These are phyloP conservation scores for Tulasnella sp. DNA, from an alignment of 768 basidiomycete genomes.

Conservation along the genomic window DNA sequence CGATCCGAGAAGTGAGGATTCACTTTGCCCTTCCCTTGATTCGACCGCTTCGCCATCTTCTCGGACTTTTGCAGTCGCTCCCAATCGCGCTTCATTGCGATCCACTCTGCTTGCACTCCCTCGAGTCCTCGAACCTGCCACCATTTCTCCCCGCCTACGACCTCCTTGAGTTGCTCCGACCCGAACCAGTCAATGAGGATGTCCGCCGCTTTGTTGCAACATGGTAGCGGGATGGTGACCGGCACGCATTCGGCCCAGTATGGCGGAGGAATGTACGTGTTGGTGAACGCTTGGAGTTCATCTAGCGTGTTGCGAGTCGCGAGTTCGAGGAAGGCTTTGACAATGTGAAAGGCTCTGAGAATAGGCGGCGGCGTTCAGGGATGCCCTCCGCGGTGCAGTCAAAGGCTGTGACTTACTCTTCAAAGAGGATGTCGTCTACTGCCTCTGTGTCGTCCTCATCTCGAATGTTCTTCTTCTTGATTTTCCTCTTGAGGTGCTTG, in stretches of 20 bases:
- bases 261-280: constrained; percentile 22
- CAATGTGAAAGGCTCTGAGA: constrained; percentile 61
- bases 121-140: constrained; percentile 89
- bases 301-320: constrained; percentile 65
- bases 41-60: constrained; percentile 7
- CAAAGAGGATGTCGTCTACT: constrained; percentile 63
- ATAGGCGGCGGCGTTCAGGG: neutral
- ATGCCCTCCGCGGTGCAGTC: neutral
- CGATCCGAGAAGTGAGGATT: constrained; percentile 29
- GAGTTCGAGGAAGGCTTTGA: constrained; percentile 66
- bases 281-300: constrained; percentile 57
- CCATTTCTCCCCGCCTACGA: constrained; percentile 92
- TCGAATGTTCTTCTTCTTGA: constrained; percentile 40
- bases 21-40: constrained; percentile 22
- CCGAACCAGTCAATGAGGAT: constrained; percentile 23
- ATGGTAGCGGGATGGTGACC: constrained; percentile 3
- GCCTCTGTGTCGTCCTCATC: constrained; percentile 44
- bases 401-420: constrained; percentile 50
- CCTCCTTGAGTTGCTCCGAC: constrained; percentile 29
- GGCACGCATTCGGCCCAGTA: constrained; percentile 21
- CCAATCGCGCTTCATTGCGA: constrained; percentile 43
- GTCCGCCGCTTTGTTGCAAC: constrained; percentile 22
- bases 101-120: constrained; percentile 63
- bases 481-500: constrained; percentile 48
- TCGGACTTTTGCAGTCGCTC: constrained; percentile 32